Evolutionary conservation across 192 early-diverging fungal species (phyloP).

Genomic region (Chytriomyces confervae): DNA sequence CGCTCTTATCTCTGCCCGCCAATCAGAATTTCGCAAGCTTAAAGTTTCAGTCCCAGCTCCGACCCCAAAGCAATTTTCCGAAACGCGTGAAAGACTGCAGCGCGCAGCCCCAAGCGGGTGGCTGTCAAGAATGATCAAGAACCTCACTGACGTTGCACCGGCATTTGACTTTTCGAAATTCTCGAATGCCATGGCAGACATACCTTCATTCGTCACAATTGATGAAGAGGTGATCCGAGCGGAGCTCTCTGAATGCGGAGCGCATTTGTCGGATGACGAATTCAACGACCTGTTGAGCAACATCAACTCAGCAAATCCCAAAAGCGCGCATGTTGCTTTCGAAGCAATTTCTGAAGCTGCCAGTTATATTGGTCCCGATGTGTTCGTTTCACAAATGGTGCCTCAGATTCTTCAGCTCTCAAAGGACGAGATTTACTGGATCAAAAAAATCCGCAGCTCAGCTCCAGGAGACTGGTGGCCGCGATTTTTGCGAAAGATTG

Average conservation of each 20-base stretch:
- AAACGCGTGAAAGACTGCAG: background rate
- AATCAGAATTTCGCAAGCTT: too few species aligned
- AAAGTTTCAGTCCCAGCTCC: too few species aligned
- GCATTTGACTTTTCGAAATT: constrained; percentile 29
- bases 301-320: constrained; percentile 18
- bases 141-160: constrained; percentile 23
- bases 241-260: constrained; percentile 12
- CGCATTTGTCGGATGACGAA: constrained; percentile 12
- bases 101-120: constrained; percentile 22
- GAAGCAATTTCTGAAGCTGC: constrained; percentile 32
- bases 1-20: too few species aligned
- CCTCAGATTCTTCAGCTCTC: constrained; percentile 19
- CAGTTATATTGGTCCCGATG: constrained; percentile 19
- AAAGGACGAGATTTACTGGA: constrained; percentile 15
- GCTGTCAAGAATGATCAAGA: constrained; percentile 27
- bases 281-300: constrained; percentile 6
- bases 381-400: constrained; percentile 8
- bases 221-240: constrained; percentile 14
- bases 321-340: constrained; percentile 15
- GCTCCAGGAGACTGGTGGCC: constrained; percentile 34
- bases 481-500: constrained; percentile 20
- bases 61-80: constrained; percentile 5
- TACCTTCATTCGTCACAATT: constrained; percentile 12
- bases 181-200: constrained; percentile 8
- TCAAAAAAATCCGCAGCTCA: constrained; percentile 14